Base-by-base conservation (phyloP, 257 asterid genomes). In the Solanum chiquidenum region DNA sequence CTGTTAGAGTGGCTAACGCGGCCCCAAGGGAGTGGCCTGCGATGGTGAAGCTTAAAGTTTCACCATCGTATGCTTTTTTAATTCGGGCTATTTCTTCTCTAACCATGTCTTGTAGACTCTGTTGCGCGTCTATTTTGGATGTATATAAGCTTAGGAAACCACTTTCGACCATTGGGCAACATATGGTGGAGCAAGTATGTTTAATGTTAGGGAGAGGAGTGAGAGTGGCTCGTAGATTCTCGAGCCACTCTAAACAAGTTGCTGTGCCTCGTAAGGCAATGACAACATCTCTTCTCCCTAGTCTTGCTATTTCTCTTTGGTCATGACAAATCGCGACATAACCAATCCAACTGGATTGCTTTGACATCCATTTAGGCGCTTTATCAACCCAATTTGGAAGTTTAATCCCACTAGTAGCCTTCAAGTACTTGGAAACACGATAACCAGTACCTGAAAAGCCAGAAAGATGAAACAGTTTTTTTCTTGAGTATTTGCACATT, bases 11-110 rank as follows among this genome's bases (percentile, higher is more conserved):
- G 16, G 99, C 99, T 0, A 97, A 91, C 12, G 99, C 98, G 20
- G 99, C 99, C 52, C 99, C 99, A 0, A 97, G 93, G 0, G 99
- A 97, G 86, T 97, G 99, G 88, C 99, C 99, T 64, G 99, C 94
- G 90, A 97, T 71, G 42, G 99, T 97, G 89, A 97, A 74, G 89
- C 99, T 97, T 31, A 97, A 10, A 0, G 93, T 95, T 89, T 93
- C 96, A 68, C 90, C 88, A 0, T 93, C 93, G 85, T 95, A 93
- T 21, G 64, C 84, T 7, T 90, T 89, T 2, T 94, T 83, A 13
- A 97, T 88, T 42, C 94, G 83, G 1, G 87, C 83, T 25, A 94
- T 92, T 40, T 94, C 98, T 5, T 95, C 90, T 23, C 95, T 88
- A 60, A 97, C 69, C 23, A 58, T 88, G 4, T 38, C 83, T 88